phyloP scores from a whole-genome alignment of 2,329 filamentous ascomycete genomes.

The Exophiala alcalophila region DNA sequence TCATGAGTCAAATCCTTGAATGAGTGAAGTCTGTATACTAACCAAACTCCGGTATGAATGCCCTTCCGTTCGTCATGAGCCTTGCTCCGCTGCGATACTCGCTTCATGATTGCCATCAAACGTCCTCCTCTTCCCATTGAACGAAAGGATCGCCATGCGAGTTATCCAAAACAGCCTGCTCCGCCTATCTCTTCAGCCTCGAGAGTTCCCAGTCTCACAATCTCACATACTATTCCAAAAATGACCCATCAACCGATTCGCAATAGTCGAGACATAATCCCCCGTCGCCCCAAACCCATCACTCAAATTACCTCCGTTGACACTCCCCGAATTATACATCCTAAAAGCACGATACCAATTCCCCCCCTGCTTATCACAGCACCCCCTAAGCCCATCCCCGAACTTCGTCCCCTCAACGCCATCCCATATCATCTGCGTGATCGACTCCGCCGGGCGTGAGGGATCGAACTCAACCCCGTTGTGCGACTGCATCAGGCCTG shows the following conservation, averaged over 20 bases:
- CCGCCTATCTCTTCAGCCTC: too few species aligned
- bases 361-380: constrained; percentile 11
- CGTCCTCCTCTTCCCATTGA: too few species aligned
- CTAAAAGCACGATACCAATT: constrained; percentile 23
- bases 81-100: too few species aligned
- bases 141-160: too few species aligned
- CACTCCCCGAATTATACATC: constrained; percentile 23
- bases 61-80: too few species aligned
- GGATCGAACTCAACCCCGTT: constrained; percentile 18
- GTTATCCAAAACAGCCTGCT: too few species aligned
- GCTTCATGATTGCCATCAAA: too few species aligned
- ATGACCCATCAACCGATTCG: constrained; percentile 26
- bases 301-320: constrained; percentile 20
- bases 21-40: too few species aligned
- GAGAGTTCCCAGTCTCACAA: too few species aligned
- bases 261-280: constrained; percentile 19
- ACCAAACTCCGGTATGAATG: too few species aligned
- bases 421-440: constrained; percentile 26
- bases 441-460: constrained; percentile 10
- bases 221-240: constrained; percentile 21
- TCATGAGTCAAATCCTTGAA: too few species aligned
- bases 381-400: constrained; percentile 24
- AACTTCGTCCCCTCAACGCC: constrained; percentile 16
- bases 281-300: constrained; percentile 22
- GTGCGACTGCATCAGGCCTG: constrained; percentile 21